Percentiles rank a stretch among this genome's conserved stretches.
Evolutionary conservation across 2,329 filamentous ascomycete species (phyloP).

Genomic region (Curvularia lunata): DNA sequence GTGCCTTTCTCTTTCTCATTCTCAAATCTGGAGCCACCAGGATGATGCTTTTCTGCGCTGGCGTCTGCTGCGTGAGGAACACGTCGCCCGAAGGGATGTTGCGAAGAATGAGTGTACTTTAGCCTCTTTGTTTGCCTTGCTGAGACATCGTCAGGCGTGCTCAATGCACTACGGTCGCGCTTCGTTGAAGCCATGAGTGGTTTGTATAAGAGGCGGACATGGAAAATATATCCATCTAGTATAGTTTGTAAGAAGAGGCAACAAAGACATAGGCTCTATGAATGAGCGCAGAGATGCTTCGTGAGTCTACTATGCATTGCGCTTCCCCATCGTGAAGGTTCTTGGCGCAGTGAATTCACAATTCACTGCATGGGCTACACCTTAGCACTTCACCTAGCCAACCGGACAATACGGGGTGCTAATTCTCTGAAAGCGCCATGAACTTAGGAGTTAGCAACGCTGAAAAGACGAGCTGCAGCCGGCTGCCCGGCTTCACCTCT

Average conservation of each 20-base stretch:
- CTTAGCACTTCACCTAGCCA: not conserved
- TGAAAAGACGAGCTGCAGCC: not conserved
- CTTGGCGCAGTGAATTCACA: not conserved
- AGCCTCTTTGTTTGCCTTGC: not conserved
- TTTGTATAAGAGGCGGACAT: not conserved
- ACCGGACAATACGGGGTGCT: not conserved
- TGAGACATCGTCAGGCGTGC: not conserved
- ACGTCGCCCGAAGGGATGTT: not conserved
- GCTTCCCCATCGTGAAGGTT: not conserved
- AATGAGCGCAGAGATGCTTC: not conserved
- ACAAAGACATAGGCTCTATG: not conserved
- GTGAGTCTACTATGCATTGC: not conserved
- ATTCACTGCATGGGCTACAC: not conserved
- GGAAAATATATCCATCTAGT: not conserved
- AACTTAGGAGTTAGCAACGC: not conserved
- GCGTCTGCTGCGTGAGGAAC: not conserved
- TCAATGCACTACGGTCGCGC: not conserved
- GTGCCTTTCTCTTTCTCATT: not conserved
- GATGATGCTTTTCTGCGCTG: conserved; percentile 2
- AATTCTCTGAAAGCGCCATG: not conserved
- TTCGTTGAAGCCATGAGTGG: not conserved
- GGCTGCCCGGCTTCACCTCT: not conserved
- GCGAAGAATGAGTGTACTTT: not conserved
- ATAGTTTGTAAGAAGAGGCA: not conserved
- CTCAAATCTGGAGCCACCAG: not conserved